Percentiles rank a stretch among this genome's conserved stretches.
phyloP scores from a whole-genome alignment of 2,329 filamentous ascomycete species.

The Botrytis aclada region DNA sequence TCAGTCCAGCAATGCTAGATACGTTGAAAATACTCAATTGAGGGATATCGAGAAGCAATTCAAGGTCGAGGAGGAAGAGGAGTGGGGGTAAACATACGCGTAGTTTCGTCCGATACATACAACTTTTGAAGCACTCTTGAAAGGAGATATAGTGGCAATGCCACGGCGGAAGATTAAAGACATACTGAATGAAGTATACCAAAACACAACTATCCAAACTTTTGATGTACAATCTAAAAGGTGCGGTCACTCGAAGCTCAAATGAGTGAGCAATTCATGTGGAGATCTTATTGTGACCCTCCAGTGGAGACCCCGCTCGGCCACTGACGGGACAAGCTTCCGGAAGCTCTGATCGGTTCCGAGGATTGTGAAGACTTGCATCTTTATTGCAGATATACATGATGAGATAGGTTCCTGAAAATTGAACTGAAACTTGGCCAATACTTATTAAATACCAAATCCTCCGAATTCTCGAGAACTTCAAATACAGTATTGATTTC shows the following conservation, averaged over 20 bases:
- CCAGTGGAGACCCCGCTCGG: constrained; percentile 8
- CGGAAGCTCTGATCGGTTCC: neutral
- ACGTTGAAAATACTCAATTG: constrained; percentile 8
- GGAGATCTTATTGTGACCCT: neutral
- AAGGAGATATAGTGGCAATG: constrained; percentile 41
- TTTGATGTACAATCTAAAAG: neutral
- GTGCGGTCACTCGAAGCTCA: neutral
- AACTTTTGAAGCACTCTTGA: constrained; percentile 51
- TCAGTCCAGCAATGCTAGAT: neutral
- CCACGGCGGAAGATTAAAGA: constrained; percentile 36
- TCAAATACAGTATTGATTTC: neutral
- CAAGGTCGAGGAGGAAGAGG: constrained; percentile 6
- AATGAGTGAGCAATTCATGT: neutral
- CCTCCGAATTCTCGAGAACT: neutral
- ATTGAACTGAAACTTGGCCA: neutral
- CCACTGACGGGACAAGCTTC: neutral
- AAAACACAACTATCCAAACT: neutral
- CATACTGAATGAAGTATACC: constrained; percentile 26
- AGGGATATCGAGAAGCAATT: constrained; percentile 9
- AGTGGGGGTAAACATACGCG: constrained; percentile 58
- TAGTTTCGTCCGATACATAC: constrained; percentile 97
- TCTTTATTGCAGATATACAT: neutral
- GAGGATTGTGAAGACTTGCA: neutral
- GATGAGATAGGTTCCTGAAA: neutral
- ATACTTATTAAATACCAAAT: neutral